These are phyloP conservation scores for Mucor velutinosus DNA, from an alignment of 371 early-diverging fungal species.

Conservation along the genomic window DNA sequence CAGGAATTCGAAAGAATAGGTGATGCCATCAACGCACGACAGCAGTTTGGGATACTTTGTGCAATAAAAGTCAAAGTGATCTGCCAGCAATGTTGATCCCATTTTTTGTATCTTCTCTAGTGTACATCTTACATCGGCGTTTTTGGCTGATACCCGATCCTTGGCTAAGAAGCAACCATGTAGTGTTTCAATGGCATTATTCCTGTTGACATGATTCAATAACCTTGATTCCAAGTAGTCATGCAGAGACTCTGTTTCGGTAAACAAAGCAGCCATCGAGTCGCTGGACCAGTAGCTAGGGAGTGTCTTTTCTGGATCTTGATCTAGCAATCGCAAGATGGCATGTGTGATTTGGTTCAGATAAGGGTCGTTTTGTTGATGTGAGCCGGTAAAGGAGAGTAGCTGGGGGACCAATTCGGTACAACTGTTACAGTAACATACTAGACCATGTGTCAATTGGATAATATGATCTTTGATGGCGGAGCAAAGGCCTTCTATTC, in stretches of 20 bases:
- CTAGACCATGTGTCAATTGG: slow-evolving; percentile 24
- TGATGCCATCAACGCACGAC: slow-evolving; percentile 39
- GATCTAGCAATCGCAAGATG: slow-evolving; percentile 22
- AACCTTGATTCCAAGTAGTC: slow-evolving; percentile 18
- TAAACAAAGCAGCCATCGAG: slow-evolving; percentile 16
- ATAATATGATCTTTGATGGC: slow-evolving; percentile 16
- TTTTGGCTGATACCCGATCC: background rate
- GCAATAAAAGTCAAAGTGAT: slow-evolving; percentile 34
- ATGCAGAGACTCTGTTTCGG: slow-evolving; percentile 25
- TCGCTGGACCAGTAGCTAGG: slow-evolving; percentile 32
- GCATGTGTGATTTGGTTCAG: slow-evolving; percentile 20
- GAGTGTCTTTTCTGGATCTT: slow-evolving; percentile 30
- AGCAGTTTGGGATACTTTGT: slow-evolving; percentile 33
- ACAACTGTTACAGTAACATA: slow-evolving; percentile 34
- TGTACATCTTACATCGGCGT: background rate
- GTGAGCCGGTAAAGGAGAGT: slow-evolving; percentile 22
- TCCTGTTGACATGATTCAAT: slow-evolving; percentile 24
- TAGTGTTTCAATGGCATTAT: slow-evolving; percentile 36
- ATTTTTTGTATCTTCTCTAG: background rate
- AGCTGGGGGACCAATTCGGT: slow-evolving; percentile 21
- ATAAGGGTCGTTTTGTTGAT: slow-evolving; percentile 17
- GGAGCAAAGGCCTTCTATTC: slow-evolving; percentile 29
- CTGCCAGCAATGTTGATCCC: slow-evolving; percentile 16
- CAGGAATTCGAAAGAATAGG: slow-evolving; percentile 32
- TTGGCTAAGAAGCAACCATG: slow-evolving; percentile 32